Evolutionary conservation across 176 grass and related monocot genomes (phyloP), one percentile per base, ranked within the genome.

Genomic region (Cocos nucifera): DNA sequence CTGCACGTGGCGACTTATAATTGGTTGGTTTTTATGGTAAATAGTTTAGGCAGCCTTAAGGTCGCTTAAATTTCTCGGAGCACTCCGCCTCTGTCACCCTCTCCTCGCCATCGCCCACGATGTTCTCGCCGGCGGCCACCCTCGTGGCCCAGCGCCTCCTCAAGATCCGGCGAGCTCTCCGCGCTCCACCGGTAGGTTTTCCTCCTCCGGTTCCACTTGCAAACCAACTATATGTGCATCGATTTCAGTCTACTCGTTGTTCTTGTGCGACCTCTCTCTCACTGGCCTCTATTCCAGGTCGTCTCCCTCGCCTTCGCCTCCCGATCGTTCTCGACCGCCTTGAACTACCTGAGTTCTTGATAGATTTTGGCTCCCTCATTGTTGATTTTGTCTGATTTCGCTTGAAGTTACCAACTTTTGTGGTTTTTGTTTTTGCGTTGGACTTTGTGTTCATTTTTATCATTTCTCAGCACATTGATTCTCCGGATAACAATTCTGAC

Each of bases 401-500:
- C 15, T 15, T n/a, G 6, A 50, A 64, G 20, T 50, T 64, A 14
- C 10, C 35, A 44, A 44, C 35, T 44, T 14, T 44, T 30, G 5
- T 30, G 28, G 28, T 3, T 29, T 29, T 29, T 29, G 4, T 29
- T 29, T 29, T 29, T 29, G 28, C 1, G 5, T 6, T 30, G 28
- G 4, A 30, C 28, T 30, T 12, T 3, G 35, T 44, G 35, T 12
- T 44, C 12, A 3, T 44, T 44, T 14, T 44, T 44, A 44, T 44
- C 35, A 44, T 15, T 65, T 49, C 1, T 64, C 15, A 92, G 93
- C 93, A 98, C 84, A 61, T 98, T 63, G 84, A 98, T 77, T 92
- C 93, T 44, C 88, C 88, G 22, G 84, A 98, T 4, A 98, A 98
- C 65, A 92, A 81, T 28, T 70, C 84, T 3, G 64, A 77, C 56